These are phyloP conservation scores for Xylaria cubensis DNA, from an alignment of 495 filamentous ascomycete genomes.

Conservation along the genomic window DNA sequence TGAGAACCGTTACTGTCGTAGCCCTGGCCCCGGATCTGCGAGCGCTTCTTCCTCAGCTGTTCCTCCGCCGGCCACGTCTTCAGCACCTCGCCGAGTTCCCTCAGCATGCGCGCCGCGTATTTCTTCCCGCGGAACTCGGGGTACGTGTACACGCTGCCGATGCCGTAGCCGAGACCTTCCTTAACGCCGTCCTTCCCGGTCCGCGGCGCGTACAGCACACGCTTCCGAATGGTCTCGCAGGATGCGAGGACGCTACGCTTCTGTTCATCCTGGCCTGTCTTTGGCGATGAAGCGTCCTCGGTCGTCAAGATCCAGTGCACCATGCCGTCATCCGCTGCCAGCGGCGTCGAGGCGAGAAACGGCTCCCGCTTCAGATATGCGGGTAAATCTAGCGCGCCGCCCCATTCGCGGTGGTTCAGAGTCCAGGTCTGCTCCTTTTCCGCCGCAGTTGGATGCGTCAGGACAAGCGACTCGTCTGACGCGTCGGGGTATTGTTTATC, in stretches of 20 bases:
- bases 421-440: constrained; percentile 70
- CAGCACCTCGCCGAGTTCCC: constrained; percentile 50
- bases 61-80: constrained; percentile 42
- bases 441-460: constrained; percentile 69
- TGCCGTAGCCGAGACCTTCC: constrained; percentile 75
- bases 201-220: constrained; percentile 58
- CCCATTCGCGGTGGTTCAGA: constrained; percentile 75
- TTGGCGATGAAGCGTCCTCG: background rate
- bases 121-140: constrained; percentile 73
- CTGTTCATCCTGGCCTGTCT: constrained; percentile 28
- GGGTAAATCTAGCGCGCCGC: constrained; percentile 66
- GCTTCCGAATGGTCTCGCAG: constrained; percentile 85
- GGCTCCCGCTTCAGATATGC: constrained; percentile 82
- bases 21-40: background rate
- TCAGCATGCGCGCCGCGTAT: constrained; percentile 73
- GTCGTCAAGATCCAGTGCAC: constrained; percentile 84
- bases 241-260: constrained; percentile 72
- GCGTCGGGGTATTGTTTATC: constrained; percentile 58
- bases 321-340: constrained; percentile 76
- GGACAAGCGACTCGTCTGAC: constrained; percentile 65
- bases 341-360: constrained; percentile 67
- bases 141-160: constrained; percentile 87
- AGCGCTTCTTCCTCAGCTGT: constrained; percentile 4
- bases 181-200: constrained; percentile 48
- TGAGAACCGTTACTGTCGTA: background rate